These are phyloP conservation scores for Pinus albicaulis DNA, from an alignment of 75 land plant genomes.

Conservation along the genomic window DNA sequence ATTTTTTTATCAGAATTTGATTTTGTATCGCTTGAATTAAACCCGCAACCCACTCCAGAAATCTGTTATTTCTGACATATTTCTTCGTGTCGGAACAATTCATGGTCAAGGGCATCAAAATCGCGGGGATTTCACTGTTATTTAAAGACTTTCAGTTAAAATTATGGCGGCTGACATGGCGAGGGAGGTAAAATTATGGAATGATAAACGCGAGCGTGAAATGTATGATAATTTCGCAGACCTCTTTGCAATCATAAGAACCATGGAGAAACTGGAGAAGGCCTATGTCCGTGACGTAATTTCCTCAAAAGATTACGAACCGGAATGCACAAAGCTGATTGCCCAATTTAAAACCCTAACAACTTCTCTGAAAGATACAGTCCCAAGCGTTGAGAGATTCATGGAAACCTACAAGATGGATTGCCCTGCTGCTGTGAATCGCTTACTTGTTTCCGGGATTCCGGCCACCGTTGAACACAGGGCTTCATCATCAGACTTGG, in stretches of 20 bases:
- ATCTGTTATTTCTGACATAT: too few relatives aligned
- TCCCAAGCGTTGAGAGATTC: conserved; percentile 88
- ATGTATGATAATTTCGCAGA: conserved; percentile 94
- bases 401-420: conserved; percentile 89
- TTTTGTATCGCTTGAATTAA: too few relatives aligned
- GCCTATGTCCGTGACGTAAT: conserved; percentile 90
- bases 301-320: conserved; percentile 70
- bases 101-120: too few relatives aligned
- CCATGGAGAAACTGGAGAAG: conserved; percentile 96
- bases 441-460: conserved; percentile 79
- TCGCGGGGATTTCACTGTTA: too few relatives aligned
- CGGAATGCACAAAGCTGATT: conserved; percentile 86
- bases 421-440: conserved; percentile 88
- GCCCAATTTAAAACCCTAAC: conserved; percentile 91
- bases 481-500: conserved; percentile 47
- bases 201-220: conserved; percentile 95
- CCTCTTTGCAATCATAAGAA: conserved; percentile 87
- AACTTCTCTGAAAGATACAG: conserved; percentile 62
- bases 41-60: too few relatives aligned
- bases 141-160: not conserved
- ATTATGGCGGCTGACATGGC: conserved; percentile 11
- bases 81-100: too few relatives aligned
- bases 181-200: conserved; percentile 87
- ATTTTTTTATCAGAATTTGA: too few relatives aligned
- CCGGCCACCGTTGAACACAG: conserved; percentile 97